Conservation (phyloP, 2,329 filamentous ascomycete species). For the Trichoderma gracile region DNA sequence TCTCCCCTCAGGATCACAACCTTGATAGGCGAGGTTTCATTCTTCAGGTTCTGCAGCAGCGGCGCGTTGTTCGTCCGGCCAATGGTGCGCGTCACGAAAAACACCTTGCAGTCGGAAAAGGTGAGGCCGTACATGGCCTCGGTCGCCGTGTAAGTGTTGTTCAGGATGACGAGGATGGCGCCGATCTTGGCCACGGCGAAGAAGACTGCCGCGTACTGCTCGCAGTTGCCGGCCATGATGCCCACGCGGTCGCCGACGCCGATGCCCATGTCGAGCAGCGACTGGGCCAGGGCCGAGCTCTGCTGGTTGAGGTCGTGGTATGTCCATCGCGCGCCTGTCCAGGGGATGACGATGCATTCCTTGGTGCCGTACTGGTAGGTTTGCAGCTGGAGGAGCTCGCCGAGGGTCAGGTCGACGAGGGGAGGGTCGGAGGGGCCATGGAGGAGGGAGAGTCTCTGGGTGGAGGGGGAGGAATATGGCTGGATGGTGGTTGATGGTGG, state of each 20-base stretch:
- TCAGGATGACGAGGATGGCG: constrained; percentile 72
- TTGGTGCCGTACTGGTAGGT: constrained; percentile 63
- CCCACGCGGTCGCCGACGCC: constrained; percentile 68
- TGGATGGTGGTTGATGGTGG: constrained; percentile 33
- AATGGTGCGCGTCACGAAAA: constrained; percentile 72
- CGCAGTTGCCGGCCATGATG: constrained; percentile 75
- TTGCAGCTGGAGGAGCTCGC: constrained; percentile 71
- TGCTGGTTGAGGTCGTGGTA: constrained; percentile 66
- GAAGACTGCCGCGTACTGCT: constrained; percentile 79
- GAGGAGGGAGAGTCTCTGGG: constrained; percentile 58
- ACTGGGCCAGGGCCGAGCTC: constrained; percentile 62
- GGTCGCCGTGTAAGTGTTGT: constrained; percentile 76
- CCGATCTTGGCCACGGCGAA: constrained; percentile 69
- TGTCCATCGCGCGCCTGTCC: constrained; percentile 74
- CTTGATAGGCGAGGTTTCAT: constrained; percentile 47
- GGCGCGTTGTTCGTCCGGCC: constrained; percentile 63
- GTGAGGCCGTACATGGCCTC: constrained; percentile 71
- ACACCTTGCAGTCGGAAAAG: constrained; percentile 70
- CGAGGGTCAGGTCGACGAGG: constrained; percentile 69
- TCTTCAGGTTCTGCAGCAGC: constrained; percentile 57
- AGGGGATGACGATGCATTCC: constrained; percentile 72
- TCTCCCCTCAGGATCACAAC: constrained; percentile 63
- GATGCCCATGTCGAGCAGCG: constrained; percentile 67
- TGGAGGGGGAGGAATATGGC: constrained; percentile 35
- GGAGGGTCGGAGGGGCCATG: constrained; percentile 68